Conservation (phyloP, 371 early-diverging fungal genomes). For the Mortierella sp. region DNA sequence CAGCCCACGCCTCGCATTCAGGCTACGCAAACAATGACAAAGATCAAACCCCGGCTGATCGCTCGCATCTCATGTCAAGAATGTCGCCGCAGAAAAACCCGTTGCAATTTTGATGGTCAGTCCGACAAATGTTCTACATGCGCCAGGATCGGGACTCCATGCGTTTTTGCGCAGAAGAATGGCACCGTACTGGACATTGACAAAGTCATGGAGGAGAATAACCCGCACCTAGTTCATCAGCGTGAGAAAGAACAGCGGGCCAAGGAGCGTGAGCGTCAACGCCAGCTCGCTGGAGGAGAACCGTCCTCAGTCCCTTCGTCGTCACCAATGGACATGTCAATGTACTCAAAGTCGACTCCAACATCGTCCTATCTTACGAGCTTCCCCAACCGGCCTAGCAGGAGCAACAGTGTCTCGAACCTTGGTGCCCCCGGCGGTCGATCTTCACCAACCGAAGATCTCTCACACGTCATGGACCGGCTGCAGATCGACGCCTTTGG, state of each 20-base stretch:
- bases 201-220: slow-evolving; percentile 52
- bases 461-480: slow-evolving; percentile 43
- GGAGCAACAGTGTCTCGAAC: slow-evolving; percentile 32
- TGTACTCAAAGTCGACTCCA: slow-evolving; percentile 35
- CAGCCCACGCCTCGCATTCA: background rate
- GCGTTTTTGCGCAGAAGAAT: slow-evolving; percentile 51
- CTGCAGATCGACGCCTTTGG: slow-evolving; percentile 54
- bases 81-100: slow-evolving; percentile 49
- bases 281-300: slow-evolving; percentile 25
- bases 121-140: slow-evolving; percentile 51
- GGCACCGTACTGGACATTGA: slow-evolving; percentile 48
- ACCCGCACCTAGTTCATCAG: slow-evolving; percentile 47
- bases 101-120: slow-evolving; percentile 52
- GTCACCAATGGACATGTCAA: too few species aligned
- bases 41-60: slow-evolving; percentile 53
- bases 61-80: slow-evolving; percentile 54
- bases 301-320: slow-evolving; percentile 2
- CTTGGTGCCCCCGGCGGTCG: slow-evolving; percentile 10
- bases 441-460: background rate
- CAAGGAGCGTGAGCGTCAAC: slow-evolving; percentile 31
- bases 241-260: slow-evolving; percentile 48
- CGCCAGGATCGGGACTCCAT: slow-evolving; percentile 43
- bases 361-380: slow-evolving; percentile 21
- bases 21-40: slow-evolving; percentile 30
- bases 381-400: slow-evolving; percentile 9